Evolutionary conservation across 495 filamentous ascomycete genomes (phyloP).

Genomic region (Podospora anserina): DNA sequence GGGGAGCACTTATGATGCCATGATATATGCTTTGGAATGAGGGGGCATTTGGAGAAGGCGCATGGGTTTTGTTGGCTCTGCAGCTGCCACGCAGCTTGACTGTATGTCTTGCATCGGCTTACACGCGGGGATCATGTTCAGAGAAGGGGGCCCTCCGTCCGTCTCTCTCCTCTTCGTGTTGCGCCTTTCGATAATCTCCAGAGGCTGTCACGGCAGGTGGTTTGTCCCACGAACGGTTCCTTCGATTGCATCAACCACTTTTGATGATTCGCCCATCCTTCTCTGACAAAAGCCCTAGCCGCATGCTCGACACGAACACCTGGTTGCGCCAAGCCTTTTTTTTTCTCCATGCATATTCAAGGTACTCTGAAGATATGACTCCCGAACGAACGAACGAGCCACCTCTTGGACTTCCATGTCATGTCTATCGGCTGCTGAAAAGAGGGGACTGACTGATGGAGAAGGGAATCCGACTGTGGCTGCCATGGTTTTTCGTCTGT

Average conservation of each 20-base stretch:
- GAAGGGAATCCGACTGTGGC: background rate
- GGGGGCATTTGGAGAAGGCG: background rate
- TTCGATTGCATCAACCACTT: conserved; percentile 1
- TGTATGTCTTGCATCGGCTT: conserved; percentile 18
- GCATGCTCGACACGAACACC: background rate
- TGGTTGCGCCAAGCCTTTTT: background rate
- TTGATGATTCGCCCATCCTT: conserved; percentile 1
- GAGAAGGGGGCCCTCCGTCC: conserved; percentile 7
- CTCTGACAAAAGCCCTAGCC: conserved; percentile 1
- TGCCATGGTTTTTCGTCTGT: background rate
- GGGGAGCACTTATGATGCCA: background rate
- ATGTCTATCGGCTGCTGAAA: background rate
- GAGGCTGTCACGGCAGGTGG: background rate
- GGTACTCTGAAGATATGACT: background rate
- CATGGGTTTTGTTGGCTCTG: conserved; percentile 19
- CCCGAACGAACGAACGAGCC: background rate
- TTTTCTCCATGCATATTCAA: background rate
- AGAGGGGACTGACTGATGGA: conserved; percentile 7
- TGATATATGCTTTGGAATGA: background rate
- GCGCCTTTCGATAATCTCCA: conserved; percentile 2
- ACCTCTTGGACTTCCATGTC: background rate
- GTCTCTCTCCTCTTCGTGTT: background rate
- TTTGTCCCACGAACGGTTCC: conserved; percentile 1
- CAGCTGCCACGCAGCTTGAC: conserved; percentile 21
- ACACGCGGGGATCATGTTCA: conserved; percentile 13